These are phyloP conservation scores for Biscogniauxia mediterranea DNA, from an alignment of 2,329 filamentous ascomycete genomes.

Conservation along the genomic window DNA sequence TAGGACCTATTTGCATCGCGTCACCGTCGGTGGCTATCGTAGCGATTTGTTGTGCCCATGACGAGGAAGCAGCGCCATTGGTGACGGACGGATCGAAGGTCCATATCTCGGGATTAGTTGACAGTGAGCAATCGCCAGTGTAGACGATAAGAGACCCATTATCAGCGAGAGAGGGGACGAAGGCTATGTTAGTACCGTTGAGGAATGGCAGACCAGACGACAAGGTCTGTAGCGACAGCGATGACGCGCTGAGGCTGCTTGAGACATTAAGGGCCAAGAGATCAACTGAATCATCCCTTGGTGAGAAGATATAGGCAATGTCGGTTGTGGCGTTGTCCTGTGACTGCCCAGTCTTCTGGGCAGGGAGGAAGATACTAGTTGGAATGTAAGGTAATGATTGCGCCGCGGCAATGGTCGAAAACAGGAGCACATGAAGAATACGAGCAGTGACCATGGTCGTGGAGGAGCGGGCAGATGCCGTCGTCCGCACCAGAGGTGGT, in stretches of 20 bases:
- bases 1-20: slow-evolving; percentile 39
- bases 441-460: slow-evolving; percentile 18
- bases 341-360: slow-evolving; percentile 42
- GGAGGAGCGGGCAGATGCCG: slow-evolving; percentile 24
- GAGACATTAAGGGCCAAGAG: slow-evolving; percentile 68
- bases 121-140: slow-evolving; percentile 66
- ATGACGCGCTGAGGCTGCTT: slow-evolving; percentile 48
- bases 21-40: slow-evolving; percentile 20
- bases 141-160: slow-evolving; percentile 72
- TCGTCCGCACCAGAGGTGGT: slow-evolving; percentile 9
- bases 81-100: slow-evolving; percentile 52
- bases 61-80: slow-evolving; percentile 35
- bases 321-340: slow-evolving; percentile 37
- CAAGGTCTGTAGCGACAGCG: slow-evolving; percentile 46
- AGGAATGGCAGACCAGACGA: slow-evolving; percentile 64
- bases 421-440: slow-evolving; percentile 5
- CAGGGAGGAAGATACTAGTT: slow-evolving; percentile 65
- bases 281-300: slow-evolving; percentile 46
- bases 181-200: slow-evolving; percentile 51
- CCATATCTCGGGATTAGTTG: slow-evolving; percentile 62
- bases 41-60: slow-evolving; percentile 41
- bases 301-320: slow-evolving; percentile 68
- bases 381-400: slow-evolving; percentile 71
- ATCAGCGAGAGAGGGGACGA: slow-evolving; percentile 64
- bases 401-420: slow-evolving; percentile 31